These are phyloP conservation scores for Argentina anserina DNA, from an alignment of 306 rosid species.

Conservation along the genomic window DNA sequence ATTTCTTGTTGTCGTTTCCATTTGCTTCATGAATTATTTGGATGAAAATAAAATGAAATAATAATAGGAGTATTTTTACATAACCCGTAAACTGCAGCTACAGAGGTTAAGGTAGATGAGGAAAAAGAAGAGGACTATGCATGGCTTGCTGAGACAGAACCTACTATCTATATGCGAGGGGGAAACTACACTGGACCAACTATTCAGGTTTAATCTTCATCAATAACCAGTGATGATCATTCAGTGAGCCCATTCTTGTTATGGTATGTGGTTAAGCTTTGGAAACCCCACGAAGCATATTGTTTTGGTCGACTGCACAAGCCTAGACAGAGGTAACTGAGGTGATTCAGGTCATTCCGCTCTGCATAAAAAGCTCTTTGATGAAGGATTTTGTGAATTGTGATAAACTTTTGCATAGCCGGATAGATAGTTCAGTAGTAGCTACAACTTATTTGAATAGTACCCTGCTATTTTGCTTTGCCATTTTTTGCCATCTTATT, in stretches of 20 bases:
- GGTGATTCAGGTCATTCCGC: not conserved
- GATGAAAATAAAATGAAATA: not conserved
- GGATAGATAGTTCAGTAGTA: not conserved
- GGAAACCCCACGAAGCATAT: not conserved
- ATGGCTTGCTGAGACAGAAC: conserved; percentile 78
- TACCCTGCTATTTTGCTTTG: not conserved
- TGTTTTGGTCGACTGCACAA: not conserved
- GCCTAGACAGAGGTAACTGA: conserved; percentile 1
- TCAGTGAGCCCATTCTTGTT: not conserved
- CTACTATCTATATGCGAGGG: conserved; percentile 72
- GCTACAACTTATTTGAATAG: not conserved
- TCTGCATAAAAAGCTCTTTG: not conserved
- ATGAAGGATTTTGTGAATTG: not conserved
- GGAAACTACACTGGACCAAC: conserved; percentile 74
- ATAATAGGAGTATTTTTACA: conserved; percentile 16
- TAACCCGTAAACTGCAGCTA: conserved; percentile 36
- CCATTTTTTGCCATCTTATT: not conserved
- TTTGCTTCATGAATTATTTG: not conserved
- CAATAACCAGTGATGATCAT: not conserved
- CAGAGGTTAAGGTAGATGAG: conserved; percentile 30
- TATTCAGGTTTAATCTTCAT: conserved; percentile 46
- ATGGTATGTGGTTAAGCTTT: not conserved
- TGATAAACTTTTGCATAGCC: not conserved
- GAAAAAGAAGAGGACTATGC: conserved; percentile 74
- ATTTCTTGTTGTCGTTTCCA: not conserved